Evolutionary conservation across 2,329 filamentous ascomycete species (phyloP), one percentile per base, ranked within the genome.

Genomic region (Microdochium trichocladiopsis): DNA sequence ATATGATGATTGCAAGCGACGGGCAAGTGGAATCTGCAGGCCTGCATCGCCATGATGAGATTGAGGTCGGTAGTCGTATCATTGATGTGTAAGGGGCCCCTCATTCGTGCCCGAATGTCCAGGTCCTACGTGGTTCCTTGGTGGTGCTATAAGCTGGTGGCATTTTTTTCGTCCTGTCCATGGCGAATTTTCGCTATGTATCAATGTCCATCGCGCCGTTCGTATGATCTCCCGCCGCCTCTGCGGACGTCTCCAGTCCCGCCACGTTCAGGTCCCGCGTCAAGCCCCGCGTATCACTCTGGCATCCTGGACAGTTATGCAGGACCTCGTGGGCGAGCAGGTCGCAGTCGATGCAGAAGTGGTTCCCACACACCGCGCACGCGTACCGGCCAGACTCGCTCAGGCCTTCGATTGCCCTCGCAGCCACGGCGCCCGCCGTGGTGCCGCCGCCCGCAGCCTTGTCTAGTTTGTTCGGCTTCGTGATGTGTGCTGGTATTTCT

Each of bases 261-360:
- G 33, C 33, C 33, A 16, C 14, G 6, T 37, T 16, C 33, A 16
- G 33, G 33, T 37, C 33, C 14, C 33, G 33, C 33, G 56, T 57
- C 49, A 54, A 22, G 36, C 59, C 64, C 21, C 73, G 63, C 3
- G 69, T 72, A 52, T 75, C 73, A 62, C 78, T 80, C 68, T 83
- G 86, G 67, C 94, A 99, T 0, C 93, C 93, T 0, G 94, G 92
- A 63, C 94, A 99, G 69, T 97, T 97, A 67, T 99, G 93, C 50
- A 96, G 81, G 12, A 95, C 83, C 71, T 96, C 91, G 66, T 99
- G 94, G 23, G 90, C 88, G 71, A 94, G 96, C 23, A 96, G 84
- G 68, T 99, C 94, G 68, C 94, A 99, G 67, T 99, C 94, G 58
- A 99, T 95, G 74, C 94, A 99, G 66, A 97, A 99, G 70, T 97